phyloP scores from a whole-genome alignment of 371 early-diverging fungal genomes.

The Chytridium lagenaria region DNA sequence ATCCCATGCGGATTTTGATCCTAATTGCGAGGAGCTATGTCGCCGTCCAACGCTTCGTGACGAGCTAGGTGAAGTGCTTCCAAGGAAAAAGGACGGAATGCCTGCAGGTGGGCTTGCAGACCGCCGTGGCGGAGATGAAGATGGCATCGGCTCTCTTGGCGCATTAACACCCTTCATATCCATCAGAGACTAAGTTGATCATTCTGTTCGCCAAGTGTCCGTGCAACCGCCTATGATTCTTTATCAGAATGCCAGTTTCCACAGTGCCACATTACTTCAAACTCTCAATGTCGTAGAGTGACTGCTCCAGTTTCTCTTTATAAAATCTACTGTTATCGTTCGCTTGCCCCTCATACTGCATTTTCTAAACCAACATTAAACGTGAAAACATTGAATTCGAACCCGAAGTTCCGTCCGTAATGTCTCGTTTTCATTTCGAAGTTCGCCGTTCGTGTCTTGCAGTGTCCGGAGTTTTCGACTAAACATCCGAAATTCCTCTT shows the following conservation, averaged over 20 bases:
- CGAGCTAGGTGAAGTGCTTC: too few relatives aligned
- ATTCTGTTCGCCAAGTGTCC: not conserved
- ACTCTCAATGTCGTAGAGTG: conserved; percentile 33
- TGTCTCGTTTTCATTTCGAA: conserved; percentile 30
- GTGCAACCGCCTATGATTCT: not conserved
- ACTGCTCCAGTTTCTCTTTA: conserved; percentile 30
- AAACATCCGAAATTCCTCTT: conserved; percentile 39
- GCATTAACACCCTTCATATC: too few relatives aligned
- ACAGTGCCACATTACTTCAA: conserved; percentile 17
- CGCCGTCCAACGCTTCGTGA: too few relatives aligned
- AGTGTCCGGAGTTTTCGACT: conserved; percentile 29
- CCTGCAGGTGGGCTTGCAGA: too few relatives aligned
- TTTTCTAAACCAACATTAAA: conserved; percentile 20
- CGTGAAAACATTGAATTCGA: not conserved
- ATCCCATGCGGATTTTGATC: not conserved
- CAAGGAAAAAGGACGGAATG: too few relatives aligned
- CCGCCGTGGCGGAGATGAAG: too few relatives aligned
- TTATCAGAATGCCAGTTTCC: too few relatives aligned
- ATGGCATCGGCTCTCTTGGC: too few relatives aligned
- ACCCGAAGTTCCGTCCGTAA: conserved; percentile 33
- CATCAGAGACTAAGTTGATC: not conserved
- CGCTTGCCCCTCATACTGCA: conserved; percentile 30
- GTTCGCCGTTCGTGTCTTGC: conserved; percentile 30
- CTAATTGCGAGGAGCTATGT: too few relatives aligned
- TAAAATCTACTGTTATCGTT: conserved; percentile 25